Evolutionary conservation across 164 flowering plant species (phyloP).

Genomic region (Berberis vulgaris): DNA sequence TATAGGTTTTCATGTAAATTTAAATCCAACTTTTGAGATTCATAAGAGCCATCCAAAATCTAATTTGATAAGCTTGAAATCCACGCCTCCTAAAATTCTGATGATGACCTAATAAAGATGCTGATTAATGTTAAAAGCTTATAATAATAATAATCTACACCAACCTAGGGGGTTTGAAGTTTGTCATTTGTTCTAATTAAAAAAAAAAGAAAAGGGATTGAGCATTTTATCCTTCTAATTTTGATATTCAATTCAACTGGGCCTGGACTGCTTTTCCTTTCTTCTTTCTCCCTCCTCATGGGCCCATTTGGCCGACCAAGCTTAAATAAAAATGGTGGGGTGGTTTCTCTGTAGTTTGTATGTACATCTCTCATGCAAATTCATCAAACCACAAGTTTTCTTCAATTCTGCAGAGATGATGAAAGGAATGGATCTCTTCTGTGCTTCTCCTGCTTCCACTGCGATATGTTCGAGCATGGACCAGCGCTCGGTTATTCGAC

Average conservation of each 20-base stretch:
- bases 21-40: no score
- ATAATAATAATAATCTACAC: no score
- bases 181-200: neutral
- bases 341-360: conserved; percentile 9
- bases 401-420: neutral
- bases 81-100: no score
- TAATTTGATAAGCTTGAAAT: no score
- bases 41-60: no score
- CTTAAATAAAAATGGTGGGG: conserved; percentile 26
- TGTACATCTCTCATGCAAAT: neutral
- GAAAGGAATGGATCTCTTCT: conserved; percentile 51
- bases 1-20: no score
- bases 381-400: conserved; percentile 2
- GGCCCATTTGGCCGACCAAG: conserved; percentile 3
- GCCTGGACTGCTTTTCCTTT: neutral
- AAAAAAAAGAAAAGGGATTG: conserved; percentile 10
- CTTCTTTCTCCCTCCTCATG: neutral
- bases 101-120: no score
- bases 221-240: conserved; percentile 8
- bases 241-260: neutral
- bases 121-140: no score
- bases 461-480: conserved; percentile 64
- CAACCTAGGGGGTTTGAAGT: no score
- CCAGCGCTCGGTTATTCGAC: conserved; percentile 40
- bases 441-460: conserved; percentile 75